Evolutionary conservation across 805 yeast species (phyloP).

Genomic region (Kazachstania viticola): DNA sequence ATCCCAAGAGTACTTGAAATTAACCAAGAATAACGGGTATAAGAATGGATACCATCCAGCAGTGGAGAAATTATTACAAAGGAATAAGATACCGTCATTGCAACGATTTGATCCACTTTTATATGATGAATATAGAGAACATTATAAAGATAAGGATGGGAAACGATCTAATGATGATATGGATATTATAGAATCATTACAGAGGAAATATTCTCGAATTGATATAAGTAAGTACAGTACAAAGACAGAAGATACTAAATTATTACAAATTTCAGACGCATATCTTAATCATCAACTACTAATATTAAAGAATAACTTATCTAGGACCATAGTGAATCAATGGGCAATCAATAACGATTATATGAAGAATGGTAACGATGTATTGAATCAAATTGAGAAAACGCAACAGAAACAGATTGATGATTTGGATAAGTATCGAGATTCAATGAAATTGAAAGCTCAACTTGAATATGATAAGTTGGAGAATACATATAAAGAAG

Average conservation of each 20-base stretch:
- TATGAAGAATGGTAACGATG: conserved; percentile 20
- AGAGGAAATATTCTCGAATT: conserved; percentile 8
- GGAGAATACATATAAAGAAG: conserved; percentile 40
- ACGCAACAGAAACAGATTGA: conserved; percentile 34
- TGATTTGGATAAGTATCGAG: conserved; percentile 33
- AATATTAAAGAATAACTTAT: conserved; percentile 27
- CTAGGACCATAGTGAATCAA: conserved; percentile 27
- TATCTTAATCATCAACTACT: conserved; percentile 26
- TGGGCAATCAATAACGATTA: conserved; percentile 30
- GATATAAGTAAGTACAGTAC: conserved; percentile 4
- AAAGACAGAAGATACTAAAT: conserved; percentile 9
- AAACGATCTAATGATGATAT: neutral
- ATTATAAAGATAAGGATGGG: neutral
- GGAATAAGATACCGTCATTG: no score
- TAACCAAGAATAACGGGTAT: no score
- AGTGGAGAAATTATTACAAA: no score
- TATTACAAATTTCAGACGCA: conserved; percentile 15
- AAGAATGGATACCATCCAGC: no score
- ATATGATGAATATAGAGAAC: neutral
- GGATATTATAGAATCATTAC: neutral
- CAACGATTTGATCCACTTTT: neutral
- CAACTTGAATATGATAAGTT: conserved; percentile 36
- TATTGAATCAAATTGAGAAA: conserved; percentile 21
- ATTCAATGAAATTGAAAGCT: conserved; percentile 32
- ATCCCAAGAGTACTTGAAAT: no score